phyloP scores from a whole-genome alignment of 148 eudicot genomes.

The Rheum nobile region DNA sequence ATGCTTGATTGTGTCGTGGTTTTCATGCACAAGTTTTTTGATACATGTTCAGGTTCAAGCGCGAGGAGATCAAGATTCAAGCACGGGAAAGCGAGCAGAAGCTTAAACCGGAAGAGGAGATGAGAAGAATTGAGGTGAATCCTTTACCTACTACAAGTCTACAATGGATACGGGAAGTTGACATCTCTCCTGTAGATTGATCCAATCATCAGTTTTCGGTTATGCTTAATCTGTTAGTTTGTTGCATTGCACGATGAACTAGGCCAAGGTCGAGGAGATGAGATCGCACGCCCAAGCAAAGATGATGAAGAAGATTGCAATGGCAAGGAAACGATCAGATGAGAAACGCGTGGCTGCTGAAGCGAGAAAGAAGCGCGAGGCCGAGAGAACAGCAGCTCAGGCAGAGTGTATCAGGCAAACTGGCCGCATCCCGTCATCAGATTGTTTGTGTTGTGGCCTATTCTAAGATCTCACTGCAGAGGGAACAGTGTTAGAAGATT shows the following conservation, averaged over 20 bases:
- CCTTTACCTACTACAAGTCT: background rate
- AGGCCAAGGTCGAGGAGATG: conserved; percentile 86
- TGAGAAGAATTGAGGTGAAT: conserved; percentile 82
- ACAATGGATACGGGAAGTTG: background rate
- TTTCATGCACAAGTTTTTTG: background rate
- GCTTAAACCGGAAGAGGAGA: conserved; percentile 74
- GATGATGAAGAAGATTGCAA: conserved; percentile 71
- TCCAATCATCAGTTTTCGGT: background rate
- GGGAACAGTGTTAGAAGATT: background rate
- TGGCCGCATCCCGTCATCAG: conserved; percentile 60
- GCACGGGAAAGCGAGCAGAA: conserved; percentile 95
- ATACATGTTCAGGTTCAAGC: conserved; percentile 45
- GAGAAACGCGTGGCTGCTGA: conserved; percentile 65
- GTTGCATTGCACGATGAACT: conserved; percentile 1
- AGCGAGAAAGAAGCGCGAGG: conserved; percentile 41
- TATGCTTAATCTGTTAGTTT: background rate
- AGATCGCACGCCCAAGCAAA: conserved; percentile 71
- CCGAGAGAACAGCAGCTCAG: conserved; percentile 60
- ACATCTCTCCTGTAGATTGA: background rate
- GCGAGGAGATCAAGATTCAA: conserved; percentile 82
- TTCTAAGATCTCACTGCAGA: conserved; percentile 9
- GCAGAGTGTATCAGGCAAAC: conserved; percentile 79
- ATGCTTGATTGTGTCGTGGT: background rate
- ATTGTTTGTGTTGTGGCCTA: conserved; percentile 65
- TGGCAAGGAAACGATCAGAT: conserved; percentile 65